Conservation (phyloP, 176 grass and related monocot genomes). For the Ensete glaucum region DNA sequence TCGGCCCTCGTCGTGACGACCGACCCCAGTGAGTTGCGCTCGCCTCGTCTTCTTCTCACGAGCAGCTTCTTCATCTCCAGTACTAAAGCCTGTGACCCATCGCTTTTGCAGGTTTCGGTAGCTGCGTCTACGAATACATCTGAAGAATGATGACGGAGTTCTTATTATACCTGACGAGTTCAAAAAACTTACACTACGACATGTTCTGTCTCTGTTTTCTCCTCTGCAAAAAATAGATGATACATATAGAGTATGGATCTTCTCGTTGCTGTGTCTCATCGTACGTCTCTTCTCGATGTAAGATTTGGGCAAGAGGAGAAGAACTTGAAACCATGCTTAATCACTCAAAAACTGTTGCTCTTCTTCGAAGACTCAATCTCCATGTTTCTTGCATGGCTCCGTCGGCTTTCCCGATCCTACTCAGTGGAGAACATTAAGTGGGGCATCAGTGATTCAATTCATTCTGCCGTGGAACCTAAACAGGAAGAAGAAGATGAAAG, state of each 20-base stretch:
- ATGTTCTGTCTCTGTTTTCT: no score
- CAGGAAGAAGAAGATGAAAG: background rate
- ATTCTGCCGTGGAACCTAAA: background rate
- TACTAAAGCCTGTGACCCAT: background rate
- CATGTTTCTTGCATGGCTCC: slow-evolving; percentile 49
- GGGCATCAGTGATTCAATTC: no score
- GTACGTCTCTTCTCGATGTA: no score
- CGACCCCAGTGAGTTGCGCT: slow-evolving; percentile 22
- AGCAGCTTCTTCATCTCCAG: background rate
- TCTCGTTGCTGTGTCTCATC: no score
- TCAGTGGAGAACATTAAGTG: background rate
- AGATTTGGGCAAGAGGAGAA: no score
- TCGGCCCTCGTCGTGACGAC: slow-evolving; percentile 23
- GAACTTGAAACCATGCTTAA: background rate
- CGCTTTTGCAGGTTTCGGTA: slow-evolving; percentile 4
- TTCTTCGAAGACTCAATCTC: slow-evolving; percentile 59
- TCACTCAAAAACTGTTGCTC: slow-evolving; percentile 39
- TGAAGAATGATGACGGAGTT: background rate
- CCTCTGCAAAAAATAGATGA: no score
- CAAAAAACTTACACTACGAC: no score
- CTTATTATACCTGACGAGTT: no score
- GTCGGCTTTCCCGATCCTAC: slow-evolving; percentile 51
- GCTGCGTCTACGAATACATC: background rate
- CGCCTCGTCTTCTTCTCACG: background rate
- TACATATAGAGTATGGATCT: no score